Base-by-base conservation (phyloP, 2,329 filamentous ascomycete genomes). In the Penicillium sp. region DNA sequence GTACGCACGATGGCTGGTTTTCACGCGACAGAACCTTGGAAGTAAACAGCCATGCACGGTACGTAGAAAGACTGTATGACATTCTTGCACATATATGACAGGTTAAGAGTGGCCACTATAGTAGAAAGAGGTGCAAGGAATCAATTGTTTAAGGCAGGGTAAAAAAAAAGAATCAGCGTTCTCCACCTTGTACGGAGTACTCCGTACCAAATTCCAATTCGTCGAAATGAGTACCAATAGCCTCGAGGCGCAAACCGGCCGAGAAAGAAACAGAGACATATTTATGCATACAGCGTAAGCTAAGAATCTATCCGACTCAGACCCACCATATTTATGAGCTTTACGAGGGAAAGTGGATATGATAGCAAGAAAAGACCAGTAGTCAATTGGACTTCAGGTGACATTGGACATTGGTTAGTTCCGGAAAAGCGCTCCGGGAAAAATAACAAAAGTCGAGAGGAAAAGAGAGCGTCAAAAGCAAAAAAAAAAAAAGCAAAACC, bases 391-490 rank as follows among this genome's bases (percentile, higher is more conserved):
- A 5, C 34, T 4, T 13, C 32, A 9, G 10, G 14, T 34, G 32
- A 9, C 11, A 34, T 34, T 13, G 10, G 6, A 7, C 14, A n/a
- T 36, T 6, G 34, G 13, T 3, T 36, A 36, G 34, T n/a, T 7
- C n/a, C 34, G 34, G 34, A 36, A 36, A 36, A 5, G 34, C 34
- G 14, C 34, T n/a, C 34, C 34, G 34, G n/a, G 13, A 5, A 7
- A 13, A n/a, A 36, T n/a, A n/a, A n/a, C 34, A 34, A 34, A 34
- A 13, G 5, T 5, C 14, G 16, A 41, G 27, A 31, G 50, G 31
- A 29, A 27, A 48, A 53, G 56, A 56, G 44, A 50, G 53, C 55
- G 49, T 54, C 50, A 21, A 36, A 40, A 49, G 10, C 6, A 10
- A 18, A 39, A 32, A 36, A 47, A 39, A 13, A 32, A 27, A 9